Evolutionary conservation across 129 eudicot species (phyloP), one percentile per base, ranked within the genome.

Genomic region (Centrapalus pauciflorus): DNA sequence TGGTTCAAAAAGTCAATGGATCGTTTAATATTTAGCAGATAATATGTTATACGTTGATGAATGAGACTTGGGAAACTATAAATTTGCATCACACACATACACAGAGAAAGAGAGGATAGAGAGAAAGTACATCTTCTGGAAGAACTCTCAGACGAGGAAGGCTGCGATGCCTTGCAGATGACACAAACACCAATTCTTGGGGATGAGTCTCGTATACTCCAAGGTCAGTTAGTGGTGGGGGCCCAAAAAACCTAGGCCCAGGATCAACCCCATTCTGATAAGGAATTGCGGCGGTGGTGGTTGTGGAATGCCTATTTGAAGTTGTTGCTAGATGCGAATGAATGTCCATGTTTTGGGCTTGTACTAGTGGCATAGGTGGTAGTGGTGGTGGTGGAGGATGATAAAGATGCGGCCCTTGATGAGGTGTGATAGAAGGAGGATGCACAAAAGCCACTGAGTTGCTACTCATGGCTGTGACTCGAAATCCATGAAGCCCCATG

Each of bases 91-190:
- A 11, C 26, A 55, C 9, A 29, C 3, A 14, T 3, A 29, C 11
- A 58, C 11, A 3, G 14, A 11, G 48, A 40, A 40, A 54, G 25
- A 55, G 41, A 61, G 40, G 40, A 64, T 27, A 57, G 37, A 69
- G 46, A 30, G 63, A 54, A 48, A 70, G 72, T 87, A 91, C 96
- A 72, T 91, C 90, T 77, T 71, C 88, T 4, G 85, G 90, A 35
- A 87, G 79, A 76, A 81, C 82, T 71, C 96, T 85, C 72, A 87
- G 37, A 71, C 83, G 87, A 55, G 84, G 85, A 66, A 82, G 57
- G 67, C 69, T 75, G 8, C 77, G 92, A 26, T 74, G 90, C 71
- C 94, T 79, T 33, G 84, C 55, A 65, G 77, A 68, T n/a, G 75
- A 38, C 19, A 75, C 95, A 28, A 74, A 34, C 75, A 77, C 55